Base-by-base conservation (phyloP, 352 stramenopile species). In the Globisporangium nodosum region DNA sequence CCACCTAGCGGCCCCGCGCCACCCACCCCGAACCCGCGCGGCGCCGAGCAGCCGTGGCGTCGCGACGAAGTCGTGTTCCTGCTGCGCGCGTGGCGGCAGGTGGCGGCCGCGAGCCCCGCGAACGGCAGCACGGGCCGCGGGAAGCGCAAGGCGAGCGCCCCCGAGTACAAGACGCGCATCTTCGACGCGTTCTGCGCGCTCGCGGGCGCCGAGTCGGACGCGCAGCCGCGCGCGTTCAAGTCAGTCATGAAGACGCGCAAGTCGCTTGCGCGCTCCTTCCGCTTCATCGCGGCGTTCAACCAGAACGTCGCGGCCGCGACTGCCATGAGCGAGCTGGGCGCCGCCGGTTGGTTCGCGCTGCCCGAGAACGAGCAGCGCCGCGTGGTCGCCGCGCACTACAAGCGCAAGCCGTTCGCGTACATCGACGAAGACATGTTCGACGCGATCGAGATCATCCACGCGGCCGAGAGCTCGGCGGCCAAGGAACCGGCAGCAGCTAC, bases 341-440 rank as follows among this genome's bases (percentile, higher is more conserved):
- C 49, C 5, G 45, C 9, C 12, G 56, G 56, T 37, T 62, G 56
- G 56, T 62, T 56, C 27, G 30, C 50, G 24, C 31, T 63, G 6
- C 49, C 49, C 0, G 49, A 56, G 2, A 21, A 40, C 24, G 57
- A 63, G 31, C 57, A 58, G 33, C 43, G 35, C 1, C 58, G 58
- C 16, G 43, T 63, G 24, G 58, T 63, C 13, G 18, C 49, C 3
- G 24, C 50, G 42, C 58, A 63, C 50, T 63, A 58, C 50, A 63
- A 52, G 51, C 57, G 50, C 31, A 63, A 63, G 43, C 57, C 57
- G 5, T 63, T 63, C 16, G 57, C 50, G 31, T 63, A 54, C 42
- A 63, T 63, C 18, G 50, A 63, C 50, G 49, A 52, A 21, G 42
- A 63, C 50, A 63, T 63, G 42, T 63, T 63, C 8, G 57, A 63